Evolutionary conservation across 768 basidiomycete genomes (phyloP).

Genomic region (Termitomyces sp.): DNA sequence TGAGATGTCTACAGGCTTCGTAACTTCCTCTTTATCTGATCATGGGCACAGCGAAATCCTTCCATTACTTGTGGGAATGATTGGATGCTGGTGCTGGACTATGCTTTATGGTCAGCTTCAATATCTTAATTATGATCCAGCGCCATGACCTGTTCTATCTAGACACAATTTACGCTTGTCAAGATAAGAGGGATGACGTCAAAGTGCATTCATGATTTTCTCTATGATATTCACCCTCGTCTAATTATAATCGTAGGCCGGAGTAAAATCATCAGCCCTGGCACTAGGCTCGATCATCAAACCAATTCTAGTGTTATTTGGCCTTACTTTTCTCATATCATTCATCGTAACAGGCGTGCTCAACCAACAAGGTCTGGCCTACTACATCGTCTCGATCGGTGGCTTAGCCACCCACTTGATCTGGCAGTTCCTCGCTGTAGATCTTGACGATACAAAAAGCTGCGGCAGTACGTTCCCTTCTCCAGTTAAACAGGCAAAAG

Average conservation of each 20-base stretch:
- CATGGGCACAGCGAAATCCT: background rate
- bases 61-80: background rate
- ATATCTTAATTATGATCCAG: background rate
- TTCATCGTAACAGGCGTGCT: constrained; percentile 30
- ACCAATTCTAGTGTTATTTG: constrained; percentile 37
- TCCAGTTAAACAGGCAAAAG: background rate
- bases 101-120: background rate
- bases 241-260: constrained; percentile 22
- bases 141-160: background rate
- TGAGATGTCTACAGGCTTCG: constrained; percentile 6
- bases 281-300: constrained; percentile 41
- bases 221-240: background rate
- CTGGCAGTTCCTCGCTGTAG: constrained; percentile 1
- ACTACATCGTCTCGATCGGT: constrained; percentile 22
- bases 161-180: constrained; percentile 11
- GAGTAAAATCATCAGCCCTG: constrained; percentile 52
- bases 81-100: constrained; percentile 18
- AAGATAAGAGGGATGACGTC: background rate
- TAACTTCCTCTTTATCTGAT: background rate
- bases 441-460: background rate
- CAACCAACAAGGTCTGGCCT: constrained; percentile 31
- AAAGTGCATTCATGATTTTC: background rate
- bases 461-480: background rate
- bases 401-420: background rate
- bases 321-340: constrained; percentile 31